Conservation (phyloP, 2,329 filamentous ascomycete species). For the Exophiala oligosperma region DNA sequence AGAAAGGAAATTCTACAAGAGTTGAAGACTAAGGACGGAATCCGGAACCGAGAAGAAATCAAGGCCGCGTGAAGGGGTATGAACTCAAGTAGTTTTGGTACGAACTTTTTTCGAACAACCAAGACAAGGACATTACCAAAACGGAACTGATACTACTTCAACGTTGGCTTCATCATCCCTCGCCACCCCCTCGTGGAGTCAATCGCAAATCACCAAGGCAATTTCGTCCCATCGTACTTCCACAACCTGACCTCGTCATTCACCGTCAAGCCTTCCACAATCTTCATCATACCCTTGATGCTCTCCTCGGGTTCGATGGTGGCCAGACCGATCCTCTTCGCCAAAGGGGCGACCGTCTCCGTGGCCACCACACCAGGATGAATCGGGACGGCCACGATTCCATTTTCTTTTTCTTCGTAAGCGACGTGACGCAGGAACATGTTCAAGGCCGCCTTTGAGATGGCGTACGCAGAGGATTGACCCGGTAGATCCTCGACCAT, state of each 20-base stretch:
- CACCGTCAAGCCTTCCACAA: constrained; percentile 34
- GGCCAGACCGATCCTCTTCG: constrained; percentile 38
- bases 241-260: constrained; percentile 30
- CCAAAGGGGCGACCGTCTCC: constrained; percentile 26
- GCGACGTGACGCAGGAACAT: constrained; percentile 46
- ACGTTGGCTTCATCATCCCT: too few relatives aligned
- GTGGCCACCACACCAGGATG: constrained; percentile 49
- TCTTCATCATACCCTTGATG: constrained; percentile 41
- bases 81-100: neutral
- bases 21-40: constrained; percentile 1
- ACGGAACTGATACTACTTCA: too few relatives aligned
- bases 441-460: constrained; percentile 47
- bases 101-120: too few relatives aligned
- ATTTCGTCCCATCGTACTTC: constrained; percentile 24
- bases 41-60: neutral
- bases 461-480: constrained; percentile 36
- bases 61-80: neutral
- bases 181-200: neutral
- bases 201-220: constrained; percentile 25
- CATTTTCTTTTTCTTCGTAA: constrained; percentile 38
- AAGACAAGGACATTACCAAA: too few relatives aligned
- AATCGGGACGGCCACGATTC: constrained; percentile 40
- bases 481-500: constrained; percentile 17
- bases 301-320: constrained; percentile 40
- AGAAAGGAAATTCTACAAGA: constrained; percentile 6